These are phyloP conservation scores for Microcera coccophila DNA, from an alignment of 2,329 filamentous ascomycete species.

Conservation along the genomic window DNA sequence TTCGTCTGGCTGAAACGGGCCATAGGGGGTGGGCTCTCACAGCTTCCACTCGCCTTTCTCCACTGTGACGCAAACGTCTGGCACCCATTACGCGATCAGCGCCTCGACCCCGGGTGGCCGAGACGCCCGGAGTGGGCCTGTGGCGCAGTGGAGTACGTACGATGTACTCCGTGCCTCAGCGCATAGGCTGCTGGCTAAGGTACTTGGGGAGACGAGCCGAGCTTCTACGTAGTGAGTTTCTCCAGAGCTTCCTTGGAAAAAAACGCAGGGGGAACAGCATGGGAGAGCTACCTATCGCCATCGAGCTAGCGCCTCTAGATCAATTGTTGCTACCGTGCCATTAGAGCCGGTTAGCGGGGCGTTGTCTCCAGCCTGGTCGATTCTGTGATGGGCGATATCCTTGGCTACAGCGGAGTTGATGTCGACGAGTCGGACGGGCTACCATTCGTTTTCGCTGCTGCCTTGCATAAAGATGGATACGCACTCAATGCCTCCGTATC, in stretches of 20 bases:
- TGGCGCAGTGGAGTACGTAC: background rate
- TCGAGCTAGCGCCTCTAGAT: no score
- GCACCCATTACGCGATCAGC: constrained; percentile 16
- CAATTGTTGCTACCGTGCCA: background rate
- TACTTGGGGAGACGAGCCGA: no score
- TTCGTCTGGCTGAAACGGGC: background rate
- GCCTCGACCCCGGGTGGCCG: background rate
- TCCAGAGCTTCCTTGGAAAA: background rate
- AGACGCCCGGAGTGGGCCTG: background rate
- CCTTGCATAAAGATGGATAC: no score
- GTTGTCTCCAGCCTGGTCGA: no score
- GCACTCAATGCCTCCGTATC: no score
- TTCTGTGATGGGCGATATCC: no score
- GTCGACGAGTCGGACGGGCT: background rate
- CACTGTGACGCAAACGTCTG: constrained; percentile 20
- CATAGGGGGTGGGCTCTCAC: background rate
- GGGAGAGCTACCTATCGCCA: no score
- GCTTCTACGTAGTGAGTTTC: no score
- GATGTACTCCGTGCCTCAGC: background rate
- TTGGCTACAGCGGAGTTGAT: background rate
- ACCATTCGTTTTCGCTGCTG: background rate
- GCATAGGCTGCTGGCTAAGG: no score
- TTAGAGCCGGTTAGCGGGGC: background rate
- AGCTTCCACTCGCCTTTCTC: background rate
- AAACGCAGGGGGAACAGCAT: background rate